Evolutionary conservation across 176 grass and related monocot species (phyloP).

Genomic region (Alloteropsis semialata): DNA sequence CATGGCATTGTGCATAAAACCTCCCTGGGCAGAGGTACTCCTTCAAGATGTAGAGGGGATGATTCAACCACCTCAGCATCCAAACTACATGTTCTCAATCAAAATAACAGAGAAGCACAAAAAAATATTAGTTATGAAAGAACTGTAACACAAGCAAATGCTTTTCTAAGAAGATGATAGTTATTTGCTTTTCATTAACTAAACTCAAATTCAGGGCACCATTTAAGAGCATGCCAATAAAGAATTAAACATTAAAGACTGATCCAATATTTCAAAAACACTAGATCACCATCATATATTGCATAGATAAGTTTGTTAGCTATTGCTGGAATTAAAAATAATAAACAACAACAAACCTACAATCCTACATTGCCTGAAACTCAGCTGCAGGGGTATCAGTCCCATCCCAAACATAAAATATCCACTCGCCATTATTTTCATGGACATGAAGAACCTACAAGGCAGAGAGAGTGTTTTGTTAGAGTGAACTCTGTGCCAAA

Average conservation of each 20-base stretch:
- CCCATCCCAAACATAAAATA: constrained; percentile 94
- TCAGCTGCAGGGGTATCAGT: constrained; percentile 62
- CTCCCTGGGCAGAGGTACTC: constrained; percentile 50
- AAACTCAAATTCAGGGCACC: not conserved
- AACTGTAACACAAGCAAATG: not conserved
- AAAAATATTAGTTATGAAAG: constrained; percentile 12
- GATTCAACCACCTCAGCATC: constrained; percentile 23
- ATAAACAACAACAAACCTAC: constrained; percentile 5
- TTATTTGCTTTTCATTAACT: not conserved
- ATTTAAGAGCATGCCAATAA: constrained; percentile 8
- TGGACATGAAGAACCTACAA: constrained; percentile 83
- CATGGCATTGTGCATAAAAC: constrained; percentile 64
- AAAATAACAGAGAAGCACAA: not conserved
- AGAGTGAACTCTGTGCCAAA: not conserved
- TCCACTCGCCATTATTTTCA: constrained; percentile 40
- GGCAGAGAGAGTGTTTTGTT: not conserved
- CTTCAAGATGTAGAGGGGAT: constrained; percentile 63
- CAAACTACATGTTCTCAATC: constrained; percentile 33
- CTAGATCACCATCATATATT: not conserved
- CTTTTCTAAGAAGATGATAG: constrained; percentile 13
- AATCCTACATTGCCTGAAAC: constrained; percentile 33
- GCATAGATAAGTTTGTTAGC: not conserved
- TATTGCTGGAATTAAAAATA: constrained; percentile 10
- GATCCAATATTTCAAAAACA: constrained; percentile 5
- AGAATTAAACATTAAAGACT: not conserved